Evolutionary conservation across 2,329 filamentous ascomycete species (phyloP).

Genomic region (Fonsecaea nubica): DNA sequence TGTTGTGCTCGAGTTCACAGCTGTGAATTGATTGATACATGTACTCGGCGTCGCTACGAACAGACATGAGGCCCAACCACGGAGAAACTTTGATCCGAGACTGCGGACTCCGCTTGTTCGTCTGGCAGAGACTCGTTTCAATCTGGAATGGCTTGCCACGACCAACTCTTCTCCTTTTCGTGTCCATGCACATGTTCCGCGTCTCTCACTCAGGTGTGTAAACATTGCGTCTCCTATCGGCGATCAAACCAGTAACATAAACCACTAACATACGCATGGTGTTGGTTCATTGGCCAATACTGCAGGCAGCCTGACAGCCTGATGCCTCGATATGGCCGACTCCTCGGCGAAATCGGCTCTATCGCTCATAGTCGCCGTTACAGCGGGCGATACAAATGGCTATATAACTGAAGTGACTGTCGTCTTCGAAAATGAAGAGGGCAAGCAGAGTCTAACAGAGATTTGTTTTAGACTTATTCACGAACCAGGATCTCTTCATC

Average conservation of each 20-base stretch:
- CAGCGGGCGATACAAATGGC: neutral
- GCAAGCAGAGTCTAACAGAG: neutral
- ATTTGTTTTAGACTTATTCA: neutral
- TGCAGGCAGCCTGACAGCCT: neutral
- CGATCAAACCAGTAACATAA: neutral
- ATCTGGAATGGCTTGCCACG: neutral
- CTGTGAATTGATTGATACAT: too few relatives aligned
- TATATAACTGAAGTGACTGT: neutral
- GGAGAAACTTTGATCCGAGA: too few relatives aligned
- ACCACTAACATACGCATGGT: neutral
- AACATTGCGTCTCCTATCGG: conserved; percentile 32
- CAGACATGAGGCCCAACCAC: too few relatives aligned
- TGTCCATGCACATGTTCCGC: conserved; percentile 28
- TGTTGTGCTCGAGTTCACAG: too few relatives aligned
- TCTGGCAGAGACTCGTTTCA: too few relatives aligned
- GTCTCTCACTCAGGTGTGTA: neutral
- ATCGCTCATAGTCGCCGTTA: neutral
- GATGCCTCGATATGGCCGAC: neutral
- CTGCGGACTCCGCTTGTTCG: too few relatives aligned
- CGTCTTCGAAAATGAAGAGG: neutral
- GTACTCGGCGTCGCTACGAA: too few relatives aligned
- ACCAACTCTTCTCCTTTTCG: conserved; percentile 47
- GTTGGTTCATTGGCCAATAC: neutral
- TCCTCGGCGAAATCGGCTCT: conserved; percentile 1
- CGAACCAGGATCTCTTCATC: neutral